Percentiles rank a stretch among this genome's conserved stretches.
phyloP scores from a whole-genome alignment of 164 flowering plant species.

The Tinospora cordifolia region DNA sequence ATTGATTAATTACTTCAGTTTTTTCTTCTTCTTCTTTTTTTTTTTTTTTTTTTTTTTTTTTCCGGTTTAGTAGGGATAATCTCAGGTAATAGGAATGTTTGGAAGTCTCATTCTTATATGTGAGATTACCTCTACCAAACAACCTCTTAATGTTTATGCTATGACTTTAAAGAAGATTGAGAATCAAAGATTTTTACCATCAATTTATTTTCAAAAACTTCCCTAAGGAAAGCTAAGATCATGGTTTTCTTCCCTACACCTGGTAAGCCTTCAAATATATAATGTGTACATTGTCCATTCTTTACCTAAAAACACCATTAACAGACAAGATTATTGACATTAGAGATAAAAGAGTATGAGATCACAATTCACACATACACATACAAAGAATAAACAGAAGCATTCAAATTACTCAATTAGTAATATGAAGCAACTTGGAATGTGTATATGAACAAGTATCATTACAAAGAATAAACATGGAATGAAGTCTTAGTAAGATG shows the following conservation, averaged over 20 bases:
- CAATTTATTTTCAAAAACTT: constrained; percentile 36
- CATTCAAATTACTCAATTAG: background rate
- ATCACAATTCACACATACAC: too few relatives aligned
- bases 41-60: too few relatives aligned
- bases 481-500: too few relatives aligned
- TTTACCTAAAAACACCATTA: constrained; percentile 23
- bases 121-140: too few relatives aligned
- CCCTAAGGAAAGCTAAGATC: constrained; percentile 53
- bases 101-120: too few relatives aligned
- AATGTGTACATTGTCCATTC: constrained; percentile 33
- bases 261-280: constrained; percentile 59
- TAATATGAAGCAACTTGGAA: background rate
- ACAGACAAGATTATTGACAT: background rate
- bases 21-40: too few relatives aligned
- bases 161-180: background rate
- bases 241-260: constrained; percentile 76
- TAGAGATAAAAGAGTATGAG: too few relatives aligned
- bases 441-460: background rate
- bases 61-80: too few relatives aligned
- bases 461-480: background rate
- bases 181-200: constrained; percentile 26
- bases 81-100: too few relatives aligned
- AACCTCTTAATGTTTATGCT: too few relatives aligned
- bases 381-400: too few relatives aligned
- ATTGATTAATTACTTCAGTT: background rate